Percentiles rank a stretch among this genome's conserved stretches.
Conservation (phyloP, 208 protist species). For the Wallacemonas collosoma region DNA sequence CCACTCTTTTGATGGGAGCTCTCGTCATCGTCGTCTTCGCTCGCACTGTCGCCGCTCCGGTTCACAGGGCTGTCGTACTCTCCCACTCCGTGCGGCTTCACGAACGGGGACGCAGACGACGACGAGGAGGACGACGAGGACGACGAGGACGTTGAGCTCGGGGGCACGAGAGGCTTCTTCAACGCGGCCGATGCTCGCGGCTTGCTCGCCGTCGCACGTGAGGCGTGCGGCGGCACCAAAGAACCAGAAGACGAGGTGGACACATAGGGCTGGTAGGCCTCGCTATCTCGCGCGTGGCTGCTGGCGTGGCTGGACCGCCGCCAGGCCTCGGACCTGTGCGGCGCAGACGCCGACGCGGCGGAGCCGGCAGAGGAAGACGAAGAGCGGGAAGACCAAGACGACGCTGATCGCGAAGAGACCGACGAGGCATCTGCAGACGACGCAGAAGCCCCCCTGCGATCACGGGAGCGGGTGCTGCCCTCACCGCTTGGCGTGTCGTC, state of each 20-base stretch:
- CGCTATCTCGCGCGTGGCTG: not conserved
- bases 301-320: conserved; percentile 13
- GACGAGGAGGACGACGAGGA: conserved; percentile 8
- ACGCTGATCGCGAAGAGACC: conserved; percentile 10
- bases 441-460: no score
- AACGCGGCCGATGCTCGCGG: not conserved
- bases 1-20: not conserved
- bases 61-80: not conserved
- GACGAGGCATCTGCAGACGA: not conserved
- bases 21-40: conserved; percentile 4
- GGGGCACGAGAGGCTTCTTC: not conserved
- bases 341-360: conserved; percentile 5
- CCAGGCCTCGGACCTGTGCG: not conserved
- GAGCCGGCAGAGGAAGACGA: not conserved
- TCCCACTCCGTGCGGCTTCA: not conserved
- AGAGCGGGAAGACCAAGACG: not conserved
- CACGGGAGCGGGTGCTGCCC: no score
- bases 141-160: not conserved
- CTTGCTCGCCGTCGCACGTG: not conserved
- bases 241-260: conserved; percentile 9
- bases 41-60: not conserved
- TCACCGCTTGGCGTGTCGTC: no score
- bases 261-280: conserved; percentile 6
- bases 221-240: not conserved
- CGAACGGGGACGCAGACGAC: conserved; percentile 2